Evolutionary conservation across 176 grass and related monocot species (phyloP).

Genomic region (barley (Hordeum vulgare)): MorexV3_pseudomolecules_assembly NC_058518.1:390903077-390903576

Average conservation of each 20-base stretch:
- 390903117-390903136: background rate
- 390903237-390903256: background rate
- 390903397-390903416: background rate
- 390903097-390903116: background rate
- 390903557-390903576: background rate
- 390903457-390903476: background rate
- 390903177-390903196: background rate
- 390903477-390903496: background rate
- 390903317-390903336: background rate
- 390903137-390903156: background rate
- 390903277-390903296: background rate
- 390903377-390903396: background rate
- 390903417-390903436: background rate
- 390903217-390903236: background rate
- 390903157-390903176: background rate
- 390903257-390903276: background rate
- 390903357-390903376: background rate
- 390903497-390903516: background rate
- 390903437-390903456: background rate
- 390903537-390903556: background rate
- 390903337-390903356: background rate
- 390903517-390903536: background rate
- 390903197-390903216: background rate
- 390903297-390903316: background rate
- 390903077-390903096: slow-evolving; percentile 95